Evolutionary conservation across 768 basidiomycete species (phyloP), one percentile per base, ranked within the genome.

Genomic region (Obba rivulosa): DNA sequence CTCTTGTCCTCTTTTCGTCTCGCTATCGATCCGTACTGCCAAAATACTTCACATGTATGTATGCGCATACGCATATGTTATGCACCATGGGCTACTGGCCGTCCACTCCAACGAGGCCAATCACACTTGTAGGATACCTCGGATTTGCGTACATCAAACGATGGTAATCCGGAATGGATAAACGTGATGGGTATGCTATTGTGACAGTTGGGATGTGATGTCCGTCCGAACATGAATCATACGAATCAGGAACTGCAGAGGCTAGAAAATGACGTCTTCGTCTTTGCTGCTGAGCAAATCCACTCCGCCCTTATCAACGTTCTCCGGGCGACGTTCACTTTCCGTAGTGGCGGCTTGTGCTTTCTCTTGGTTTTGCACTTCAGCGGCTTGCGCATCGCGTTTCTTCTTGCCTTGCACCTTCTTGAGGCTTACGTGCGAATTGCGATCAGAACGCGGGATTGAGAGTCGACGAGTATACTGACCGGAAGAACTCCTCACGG

Each of bases 391-490:
- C 23, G 70, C 84, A 54, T 88, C 83, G 46, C 89, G 76, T 68
- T 95, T 95, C 79, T 95, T 97, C 78, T 95, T 97, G 21, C 90
- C 91, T 65, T 97, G 93, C 2, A 96, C 92, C 65, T 96, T 95
- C 72, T 97, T 97, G 57, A 97, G 69, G 60, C 95, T 92, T 65
- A 25, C 20, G 36, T 14, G 10, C 5, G 23, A 20, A 35, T 8
- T 22, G 23, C 34, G 16, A 9, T 40, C 14, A 41, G 37, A 21
- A 20, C 28, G 24, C 16, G 4, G 22, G 22, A 16, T 18, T 36
- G 28, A 16, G 3, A 8, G 38, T 50, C 56, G 48, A 42, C 21
- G 34, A 36, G 37, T 20, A 14, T 9, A 58, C 75, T 38, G 35
- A 85, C 91, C 92, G 77, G 72, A 94, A 92, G 70, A 92, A 92